phyloP scores from a whole-genome alignment of 78 protist genomes.

The Bodo saltans region DNA sequence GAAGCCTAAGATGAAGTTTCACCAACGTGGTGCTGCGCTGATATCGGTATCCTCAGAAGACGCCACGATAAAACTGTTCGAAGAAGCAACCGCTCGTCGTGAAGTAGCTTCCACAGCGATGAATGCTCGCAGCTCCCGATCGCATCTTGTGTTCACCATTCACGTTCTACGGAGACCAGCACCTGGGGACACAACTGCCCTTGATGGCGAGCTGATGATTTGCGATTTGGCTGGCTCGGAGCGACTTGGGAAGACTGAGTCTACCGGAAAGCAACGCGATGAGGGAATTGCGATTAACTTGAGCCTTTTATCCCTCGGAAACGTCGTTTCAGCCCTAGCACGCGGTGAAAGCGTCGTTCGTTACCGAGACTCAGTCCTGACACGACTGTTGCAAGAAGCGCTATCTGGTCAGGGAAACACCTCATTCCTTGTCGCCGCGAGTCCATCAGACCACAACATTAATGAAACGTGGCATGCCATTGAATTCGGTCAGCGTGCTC shows the following conservation, averaged over 20 bases:
- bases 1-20: not conserved
- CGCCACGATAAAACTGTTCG: constrained; percentile 14
- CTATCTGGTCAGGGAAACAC: no score
- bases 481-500: no score
- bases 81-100: constrained; percentile 29
- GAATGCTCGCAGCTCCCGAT: constrained; percentile 58
- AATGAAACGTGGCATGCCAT: no score
- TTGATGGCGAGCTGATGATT: no score
- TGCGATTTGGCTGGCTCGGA: constrained; percentile 79
- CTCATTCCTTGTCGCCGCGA: no score
- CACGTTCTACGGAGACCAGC: no score
- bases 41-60: constrained; percentile 7
- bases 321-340: constrained; percentile 74
- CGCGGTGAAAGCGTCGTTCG: constrained; percentile 76
- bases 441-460: no score
- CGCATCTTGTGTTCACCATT: constrained; percentile 60
- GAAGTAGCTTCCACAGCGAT: constrained; percentile 49
- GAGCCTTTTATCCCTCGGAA: constrained; percentile 78
- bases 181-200: no score
- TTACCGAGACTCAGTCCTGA: constrained; percentile 73
- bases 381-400: constrained; percentile 85
- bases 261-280: constrained; percentile 31
- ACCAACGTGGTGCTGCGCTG: not conserved
- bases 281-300: constrained; percentile 44
- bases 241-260: constrained; percentile 32